Base-by-base conservation (phyloP, 78 protist genomes). In the Paulinella micropora region DNA sequence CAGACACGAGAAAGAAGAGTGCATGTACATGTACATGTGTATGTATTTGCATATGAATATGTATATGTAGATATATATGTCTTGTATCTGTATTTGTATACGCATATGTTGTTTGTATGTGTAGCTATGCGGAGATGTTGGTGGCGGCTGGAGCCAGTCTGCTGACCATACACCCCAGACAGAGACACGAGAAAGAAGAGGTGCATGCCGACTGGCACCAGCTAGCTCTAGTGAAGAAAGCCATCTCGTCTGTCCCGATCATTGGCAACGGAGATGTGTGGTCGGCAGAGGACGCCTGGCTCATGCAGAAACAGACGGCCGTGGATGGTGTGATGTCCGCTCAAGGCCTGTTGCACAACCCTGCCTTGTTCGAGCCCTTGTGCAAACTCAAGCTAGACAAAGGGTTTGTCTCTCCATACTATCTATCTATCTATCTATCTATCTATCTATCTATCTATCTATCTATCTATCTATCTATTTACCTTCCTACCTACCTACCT, bases 321-420 rank as follows among this genome's bases (percentile, higher is more conserved):
- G 77, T 23, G 34, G 86, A 83, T 28, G 86, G 86, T 23, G 15
- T 37, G 37, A 83, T 83, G 86, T 23, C 39, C 86, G 86, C 86
- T 15, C 51, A 83, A 83, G 37, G 86, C 37, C 37, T 83, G 86
- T 28, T 83, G 39, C 34, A 36, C 34, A 83, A 83, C 37, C 86
- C 86, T 28, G 23, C 86, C 34, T 23, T 83, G 39, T 83, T 83
- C 77, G 34, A 64, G 15, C 15, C 77, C 15, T 64, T 64, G 77
- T 15, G 34, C 15, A 64, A n/a, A n/a, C n/a, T n/a, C n/a, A n/a
- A n/a, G n/a, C n/a, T n/a, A n/a, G n/a, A n/a, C n/a, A n/a, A n/a
- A n/a, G n/a, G n/a, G n/a, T n/a, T n/a, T n/a, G n/a, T n/a, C n/a
- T n/a, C n/a, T n/a, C n/a, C n/a, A n/a, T n/a, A n/a, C n/a, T n/a